These are phyloP conservation scores for Daldinia sp. DNA, from an alignment of 2,329 filamentous ascomycete genomes.

Conservation along the genomic window DNA sequence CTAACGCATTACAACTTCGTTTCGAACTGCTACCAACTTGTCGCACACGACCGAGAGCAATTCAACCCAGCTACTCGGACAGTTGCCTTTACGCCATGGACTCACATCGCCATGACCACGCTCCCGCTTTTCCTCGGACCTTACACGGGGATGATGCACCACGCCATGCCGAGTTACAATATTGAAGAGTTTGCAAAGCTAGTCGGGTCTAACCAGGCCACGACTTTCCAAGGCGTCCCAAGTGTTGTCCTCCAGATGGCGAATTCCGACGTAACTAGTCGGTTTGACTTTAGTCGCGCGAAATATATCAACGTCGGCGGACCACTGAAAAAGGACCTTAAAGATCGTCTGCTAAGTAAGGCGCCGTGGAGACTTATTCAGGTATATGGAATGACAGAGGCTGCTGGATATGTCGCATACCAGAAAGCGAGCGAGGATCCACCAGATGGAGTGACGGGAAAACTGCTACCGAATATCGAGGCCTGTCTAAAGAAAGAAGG, in stretches of 20 bases:
- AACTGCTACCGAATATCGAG: slow-evolving; percentile 51
- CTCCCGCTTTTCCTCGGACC: slow-evolving; percentile 55
- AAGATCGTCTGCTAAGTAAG: slow-evolving; percentile 43
- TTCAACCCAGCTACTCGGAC: slow-evolving; percentile 48
- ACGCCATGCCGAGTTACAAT: slow-evolving; percentile 53
- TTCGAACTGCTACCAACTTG: slow-evolving; percentile 47
- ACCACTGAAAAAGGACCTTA: slow-evolving; percentile 48
- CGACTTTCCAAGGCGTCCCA: slow-evolving; percentile 52
- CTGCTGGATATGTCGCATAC: slow-evolving; percentile 53
- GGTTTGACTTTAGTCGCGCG: slow-evolving; percentile 50
- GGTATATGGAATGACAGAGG: slow-evolving; percentile 57
- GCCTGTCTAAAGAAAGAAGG: slow-evolving; percentile 52
- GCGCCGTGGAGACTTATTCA: slow-evolving; percentile 52
- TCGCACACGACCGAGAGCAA: slow-evolving; percentile 48
- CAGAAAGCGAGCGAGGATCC: slow-evolving; percentile 47
- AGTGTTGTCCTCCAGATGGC: slow-evolving; percentile 51
- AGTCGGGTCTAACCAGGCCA: slow-evolving; percentile 49
- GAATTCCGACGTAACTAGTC: slow-evolving; percentile 47
- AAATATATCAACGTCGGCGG: slow-evolving; percentile 51
- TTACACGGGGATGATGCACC: slow-evolving; percentile 55
- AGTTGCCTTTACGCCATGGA: slow-evolving; percentile 55
- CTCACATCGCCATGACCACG: slow-evolving; percentile 55
- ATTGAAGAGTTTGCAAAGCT: slow-evolving; percentile 48
- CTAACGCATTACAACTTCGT: slow-evolving; percentile 45
- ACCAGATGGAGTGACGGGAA: slow-evolving; percentile 48